A percentile compares a stretch with the other conserved stretches of the same genome.
These are phyloP conservation scores for Geotrichum citri-aurantii DNA, from an alignment of 1,139 yeast genomes.

Conservation along the genomic window DNA sequence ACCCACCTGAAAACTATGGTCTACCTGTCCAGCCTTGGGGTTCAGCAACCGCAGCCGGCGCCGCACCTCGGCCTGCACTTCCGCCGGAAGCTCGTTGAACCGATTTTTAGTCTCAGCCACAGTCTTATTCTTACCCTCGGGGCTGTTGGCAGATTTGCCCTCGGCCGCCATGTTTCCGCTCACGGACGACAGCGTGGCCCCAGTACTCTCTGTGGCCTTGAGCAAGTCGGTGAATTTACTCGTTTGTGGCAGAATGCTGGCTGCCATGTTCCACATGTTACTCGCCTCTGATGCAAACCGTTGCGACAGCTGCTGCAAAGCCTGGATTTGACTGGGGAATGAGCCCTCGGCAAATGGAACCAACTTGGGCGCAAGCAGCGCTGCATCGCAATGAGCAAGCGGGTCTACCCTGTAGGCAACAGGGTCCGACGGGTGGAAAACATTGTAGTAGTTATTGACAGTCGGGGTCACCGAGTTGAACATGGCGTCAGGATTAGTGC, in stretches of 20 bases:
- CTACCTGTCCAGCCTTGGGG: slow-evolving; percentile 62
- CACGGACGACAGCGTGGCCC: not conserved
- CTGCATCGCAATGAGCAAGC: slow-evolving; percentile 50
- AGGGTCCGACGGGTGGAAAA: slow-evolving; percentile 87
- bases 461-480: slow-evolving; percentile 27
- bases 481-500: not conserved
- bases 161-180: not conserved
- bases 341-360: slow-evolving; percentile 50
- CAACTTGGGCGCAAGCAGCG: slow-evolving; percentile 53
- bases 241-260: slow-evolving; percentile 1
- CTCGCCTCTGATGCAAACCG: slow-evolving; percentile 44
- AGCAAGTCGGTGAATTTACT: not conserved
- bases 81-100: slow-evolving; percentile 20
- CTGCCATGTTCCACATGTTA: slow-evolving; percentile 37
- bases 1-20: slow-evolving; percentile 74
- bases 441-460: slow-evolving; percentile 59
- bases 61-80: slow-evolving; percentile 21
- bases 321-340: slow-evolving; percentile 43
- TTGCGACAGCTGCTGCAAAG: slow-evolving; percentile 39
- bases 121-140: slow-evolving; percentile 10
- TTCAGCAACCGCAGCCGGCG: slow-evolving; percentile 39
- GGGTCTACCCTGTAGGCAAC: slow-evolving; percentile 87
- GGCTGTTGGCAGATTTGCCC: not conserved
- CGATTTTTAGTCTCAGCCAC: slow-evolving; percentile 5
- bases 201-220: not conserved